Percentiles rank a stretch among this genome's conserved stretches.
Evolutionary conservation across 2,329 filamentous ascomycete species (phyloP).

Genomic region (Drechslerella dactyloides): DNA sequence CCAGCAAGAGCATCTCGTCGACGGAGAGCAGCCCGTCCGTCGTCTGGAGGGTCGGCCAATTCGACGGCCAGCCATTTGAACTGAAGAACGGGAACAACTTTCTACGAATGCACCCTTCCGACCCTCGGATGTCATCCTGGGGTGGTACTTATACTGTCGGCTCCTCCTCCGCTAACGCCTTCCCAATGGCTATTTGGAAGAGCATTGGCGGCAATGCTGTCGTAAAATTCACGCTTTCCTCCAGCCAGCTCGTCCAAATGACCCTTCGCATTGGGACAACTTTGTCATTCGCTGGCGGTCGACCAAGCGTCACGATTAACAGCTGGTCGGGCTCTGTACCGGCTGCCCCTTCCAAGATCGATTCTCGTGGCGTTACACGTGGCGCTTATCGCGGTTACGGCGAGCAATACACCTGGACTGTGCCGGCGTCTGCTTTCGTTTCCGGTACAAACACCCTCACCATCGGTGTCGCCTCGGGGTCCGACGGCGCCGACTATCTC

Average conservation of each 20-base stretch:
- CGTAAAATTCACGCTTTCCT: constrained; percentile 41
- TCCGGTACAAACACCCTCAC: constrained; percentile 70
- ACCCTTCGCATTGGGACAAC: constrained; percentile 72
- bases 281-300: constrained; percentile 66
- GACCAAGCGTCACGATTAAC: constrained; percentile 67
- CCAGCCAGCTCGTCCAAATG: constrained; percentile 56
- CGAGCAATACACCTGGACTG: constrained; percentile 69
- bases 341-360: constrained; percentile 67
- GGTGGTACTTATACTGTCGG: constrained; percentile 69
- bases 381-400: constrained; percentile 70
- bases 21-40: constrained; percentile 61
- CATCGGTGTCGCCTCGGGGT: constrained; percentile 67
- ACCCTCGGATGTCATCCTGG: constrained; percentile 70
- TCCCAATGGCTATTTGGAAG: constrained; percentile 73
- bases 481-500: constrained; percentile 64
- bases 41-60: constrained; percentile 70
- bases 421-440: constrained; percentile 67
- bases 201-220: constrained; percentile 40
- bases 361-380: constrained; percentile 70
- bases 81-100: constrained; percentile 73
- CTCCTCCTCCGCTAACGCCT: constrained; percentile 62
- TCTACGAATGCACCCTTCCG: constrained; percentile 72
- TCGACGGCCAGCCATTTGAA: constrained; percentile 69
- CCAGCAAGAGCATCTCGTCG: constrained; percentile 63
- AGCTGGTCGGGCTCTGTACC: constrained; percentile 59